phyloP scores from a whole-genome alignment of 495 filamentous ascomycete genomes.

The Penicillium daleae region DNA sequence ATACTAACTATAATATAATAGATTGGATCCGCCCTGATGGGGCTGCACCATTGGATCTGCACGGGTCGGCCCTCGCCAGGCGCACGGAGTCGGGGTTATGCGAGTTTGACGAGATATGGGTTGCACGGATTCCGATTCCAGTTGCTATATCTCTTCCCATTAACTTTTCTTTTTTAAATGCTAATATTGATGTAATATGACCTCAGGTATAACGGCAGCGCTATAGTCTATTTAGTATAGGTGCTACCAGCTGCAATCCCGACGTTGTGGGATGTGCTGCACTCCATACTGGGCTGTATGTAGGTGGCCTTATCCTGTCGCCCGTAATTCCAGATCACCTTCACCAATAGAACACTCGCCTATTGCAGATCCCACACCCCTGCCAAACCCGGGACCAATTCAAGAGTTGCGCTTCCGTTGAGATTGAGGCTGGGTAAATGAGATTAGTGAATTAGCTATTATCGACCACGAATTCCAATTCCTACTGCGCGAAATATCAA shows the following conservation, averaged over 20 bases:
- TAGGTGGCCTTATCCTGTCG: not conserved
- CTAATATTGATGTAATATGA: no score
- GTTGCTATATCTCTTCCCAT: no score
- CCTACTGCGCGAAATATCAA: not conserved
- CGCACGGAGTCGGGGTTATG: not conserved
- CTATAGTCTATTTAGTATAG: no score
- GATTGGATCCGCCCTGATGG: not conserved
- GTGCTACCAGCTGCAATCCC: not conserved
- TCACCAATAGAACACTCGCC: not conserved
- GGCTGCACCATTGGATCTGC: conserved; percentile 20
- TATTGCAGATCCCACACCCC: not conserved
- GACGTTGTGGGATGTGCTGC: not conserved
- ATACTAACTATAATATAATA: not conserved
- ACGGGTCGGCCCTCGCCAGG: conserved; percentile 19
- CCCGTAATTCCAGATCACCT: not conserved
- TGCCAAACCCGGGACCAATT: not conserved
- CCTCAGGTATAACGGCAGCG: no score
- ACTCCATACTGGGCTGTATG: not conserved
- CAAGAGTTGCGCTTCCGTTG: no score
- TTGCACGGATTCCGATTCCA: not conserved
- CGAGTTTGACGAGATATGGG: not conserved
- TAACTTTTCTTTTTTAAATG: no score
- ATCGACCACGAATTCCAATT: not conserved
- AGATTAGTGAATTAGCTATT: no score
- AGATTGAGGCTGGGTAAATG: no score